Conservation (phyloP, 768 basidiomycete genomes). For the Tephrocybe sp. region DNA sequence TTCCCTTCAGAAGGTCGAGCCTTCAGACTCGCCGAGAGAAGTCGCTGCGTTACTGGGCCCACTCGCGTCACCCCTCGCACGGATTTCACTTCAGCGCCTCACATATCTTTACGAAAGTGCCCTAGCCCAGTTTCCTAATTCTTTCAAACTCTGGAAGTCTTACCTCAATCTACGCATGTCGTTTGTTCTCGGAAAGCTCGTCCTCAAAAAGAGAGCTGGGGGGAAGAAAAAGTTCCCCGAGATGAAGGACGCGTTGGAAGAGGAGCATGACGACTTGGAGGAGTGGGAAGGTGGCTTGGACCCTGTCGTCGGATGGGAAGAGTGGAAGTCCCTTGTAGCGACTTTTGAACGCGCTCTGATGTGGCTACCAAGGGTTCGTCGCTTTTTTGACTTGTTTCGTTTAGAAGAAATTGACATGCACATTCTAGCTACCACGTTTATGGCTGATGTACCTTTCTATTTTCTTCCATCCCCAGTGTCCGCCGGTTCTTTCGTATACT, state of each 20-base stretch:
- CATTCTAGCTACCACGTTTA: slow-evolving; percentile 76
- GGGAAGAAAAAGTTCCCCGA: slow-evolving; percentile 91
- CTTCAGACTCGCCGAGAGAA: slow-evolving; percentile 45
- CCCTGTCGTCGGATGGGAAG: slow-evolving; percentile 89
- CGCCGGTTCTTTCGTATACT: slow-evolving; percentile 76
- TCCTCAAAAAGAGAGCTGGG: slow-evolving; percentile 73
- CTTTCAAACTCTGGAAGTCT: slow-evolving; percentile 95
- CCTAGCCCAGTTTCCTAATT: slow-evolving; percentile 79
- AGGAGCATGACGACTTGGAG: slow-evolving; percentile 75
- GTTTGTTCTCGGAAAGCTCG: slow-evolving; percentile 79
- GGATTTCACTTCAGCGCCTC: slow-evolving; percentile 77
- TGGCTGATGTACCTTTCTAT: slow-evolving; percentile 94
- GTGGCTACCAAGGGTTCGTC: slow-evolving; percentile 86
- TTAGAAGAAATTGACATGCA: not conserved
- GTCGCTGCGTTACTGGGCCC: slow-evolving; percentile 68
- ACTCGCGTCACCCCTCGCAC: slow-evolving; percentile 67
- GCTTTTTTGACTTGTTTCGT: not conserved
- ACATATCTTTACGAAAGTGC: slow-evolving; percentile 95
- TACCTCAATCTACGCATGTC: slow-evolving; percentile 83
- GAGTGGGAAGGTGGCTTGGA: slow-evolving; percentile 88
- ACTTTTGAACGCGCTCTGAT: slow-evolving; percentile 90
- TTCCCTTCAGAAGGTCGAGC: slow-evolving; percentile 56
- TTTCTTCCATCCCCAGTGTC: slow-evolving; percentile 87
- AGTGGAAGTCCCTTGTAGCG: slow-evolving; percentile 89
- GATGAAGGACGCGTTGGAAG: slow-evolving; percentile 87